Evolutionary conservation across 352 stramenopile genomes (phyloP).

Genomic region (Albugo candida): DNA sequence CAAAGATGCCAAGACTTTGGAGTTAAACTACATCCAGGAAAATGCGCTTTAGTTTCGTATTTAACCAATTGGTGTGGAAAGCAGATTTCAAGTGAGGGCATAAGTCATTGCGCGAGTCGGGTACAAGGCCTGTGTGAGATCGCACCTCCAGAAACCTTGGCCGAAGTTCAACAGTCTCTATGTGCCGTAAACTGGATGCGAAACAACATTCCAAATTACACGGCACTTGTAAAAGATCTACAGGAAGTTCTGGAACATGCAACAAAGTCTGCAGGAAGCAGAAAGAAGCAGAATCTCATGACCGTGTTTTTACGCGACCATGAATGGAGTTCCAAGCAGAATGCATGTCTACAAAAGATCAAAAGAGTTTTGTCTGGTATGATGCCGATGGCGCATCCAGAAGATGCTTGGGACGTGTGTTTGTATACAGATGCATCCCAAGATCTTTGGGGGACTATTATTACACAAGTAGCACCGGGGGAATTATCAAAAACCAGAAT

Average conservation of each 20-base stretch:
- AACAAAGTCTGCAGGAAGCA: no score
- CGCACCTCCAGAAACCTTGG: slow-evolving; percentile 1
- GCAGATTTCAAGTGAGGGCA: slow-evolving; percentile 7
- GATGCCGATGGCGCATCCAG: slow-evolving; percentile 3
- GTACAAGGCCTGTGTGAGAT: slow-evolving; percentile 12
- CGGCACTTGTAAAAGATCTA: neutral
- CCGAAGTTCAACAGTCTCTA: slow-evolving; percentile 7
- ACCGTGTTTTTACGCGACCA: neutral
- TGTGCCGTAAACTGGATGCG: slow-evolving; percentile 11
- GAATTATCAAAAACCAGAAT: slow-evolving; percentile 1
- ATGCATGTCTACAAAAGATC: neutral
- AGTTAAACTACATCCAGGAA: slow-evolving; percentile 16
- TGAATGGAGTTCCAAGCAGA: slow-evolving; percentile 1
- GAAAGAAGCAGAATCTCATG: no score
- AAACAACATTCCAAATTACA: slow-evolving; percentile 3
- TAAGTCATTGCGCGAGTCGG: slow-evolving; percentile 8
- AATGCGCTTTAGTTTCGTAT: slow-evolving; percentile 9
- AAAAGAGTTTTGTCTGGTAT: slow-evolving; percentile 1
- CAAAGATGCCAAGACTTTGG: slow-evolving; percentile 6
- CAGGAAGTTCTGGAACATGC: neutral
- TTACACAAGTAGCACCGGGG: neutral
- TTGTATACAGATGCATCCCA: slow-evolving; percentile 2
- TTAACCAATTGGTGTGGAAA: slow-evolving; percentile 13
- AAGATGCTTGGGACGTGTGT: neutral
- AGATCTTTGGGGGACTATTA: slow-evolving; percentile 1